Percentiles rank a stretch among this genome's conserved stretches.
phyloP scores from a whole-genome alignment of 2,329 filamentous ascomycete genomes.

The Penicillium sp. region DNA sequence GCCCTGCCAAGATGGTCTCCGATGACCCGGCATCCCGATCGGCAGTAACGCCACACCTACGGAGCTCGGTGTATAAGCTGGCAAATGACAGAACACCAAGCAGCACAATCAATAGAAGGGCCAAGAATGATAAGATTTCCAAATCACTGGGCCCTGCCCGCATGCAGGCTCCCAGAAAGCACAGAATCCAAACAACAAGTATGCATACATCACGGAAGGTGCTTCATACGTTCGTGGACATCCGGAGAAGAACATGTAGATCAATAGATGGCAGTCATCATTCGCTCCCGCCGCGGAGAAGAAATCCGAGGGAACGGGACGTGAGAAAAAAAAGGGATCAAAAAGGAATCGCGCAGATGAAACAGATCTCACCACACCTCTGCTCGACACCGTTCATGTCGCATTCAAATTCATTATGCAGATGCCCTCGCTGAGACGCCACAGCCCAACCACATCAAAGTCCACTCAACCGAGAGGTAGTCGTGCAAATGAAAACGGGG shows the following conservation, averaged over 20 bases:
- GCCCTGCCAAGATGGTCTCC: slow-evolving; percentile 14
- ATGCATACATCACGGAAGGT: slow-evolving; percentile 39
- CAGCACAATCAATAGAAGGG: too few relatives aligned
- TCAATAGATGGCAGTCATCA: slow-evolving; percentile 23
- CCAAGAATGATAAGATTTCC: too few relatives aligned
- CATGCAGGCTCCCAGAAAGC: slow-evolving; percentile 12
- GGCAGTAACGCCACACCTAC: slow-evolving; percentile 3
- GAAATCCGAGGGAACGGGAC: slow-evolving; percentile 16
- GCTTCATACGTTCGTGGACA: slow-evolving; percentile 33
- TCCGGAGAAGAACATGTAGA: slow-evolving; percentile 20
- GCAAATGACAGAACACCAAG: too few relatives aligned
- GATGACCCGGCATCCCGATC: slow-evolving; percentile 17
- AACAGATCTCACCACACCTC: slow-evolving; percentile 8
- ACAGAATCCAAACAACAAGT: slow-evolving; percentile 21
- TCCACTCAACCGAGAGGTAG: slow-evolving; percentile 4
- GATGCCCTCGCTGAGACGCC: slow-evolving; percentile 10
- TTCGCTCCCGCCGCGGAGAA: slow-evolving; percentile 18
- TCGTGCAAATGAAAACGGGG: slow-evolving; percentile 10
- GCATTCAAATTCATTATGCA: slow-evolving; percentile 19
- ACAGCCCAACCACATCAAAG: slow-evolving; percentile 8
- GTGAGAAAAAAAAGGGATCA: slow-evolving; percentile 7
- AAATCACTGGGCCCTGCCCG: slow-evolving; percentile 9
- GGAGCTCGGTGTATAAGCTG: too few relatives aligned
- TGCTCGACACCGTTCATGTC: slow-evolving; percentile 18
- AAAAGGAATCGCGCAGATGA: neutral